Percentiles rank a stretch among this genome's conserved stretches.
Evolutionary conservation across 805 yeast genomes (phyloP).

Genomic region (Saccharomycopsis schoenii): DNA sequence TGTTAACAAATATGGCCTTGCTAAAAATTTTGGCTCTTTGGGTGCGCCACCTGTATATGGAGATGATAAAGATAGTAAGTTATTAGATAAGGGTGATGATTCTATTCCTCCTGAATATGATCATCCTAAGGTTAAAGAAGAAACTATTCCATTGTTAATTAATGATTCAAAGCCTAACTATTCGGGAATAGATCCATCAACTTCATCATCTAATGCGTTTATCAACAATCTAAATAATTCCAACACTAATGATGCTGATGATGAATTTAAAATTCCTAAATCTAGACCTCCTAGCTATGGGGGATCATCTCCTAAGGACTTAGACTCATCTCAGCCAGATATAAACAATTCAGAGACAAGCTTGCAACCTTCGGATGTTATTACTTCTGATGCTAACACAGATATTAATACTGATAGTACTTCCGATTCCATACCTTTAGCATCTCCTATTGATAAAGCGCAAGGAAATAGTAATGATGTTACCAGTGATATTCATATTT

Average conservation of each 20-base stretch:
- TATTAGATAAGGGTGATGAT: conserved; percentile 29
- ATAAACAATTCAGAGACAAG: not conserved
- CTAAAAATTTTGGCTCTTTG: conserved; percentile 42
- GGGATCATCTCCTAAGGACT: not conserved
- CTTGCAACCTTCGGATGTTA: not conserved
- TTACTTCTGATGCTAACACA: not conserved
- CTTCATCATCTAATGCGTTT: not conserved
- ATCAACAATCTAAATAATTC: not conserved
- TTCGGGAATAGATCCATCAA: not conserved
- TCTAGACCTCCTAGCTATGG: conserved; percentile 7
- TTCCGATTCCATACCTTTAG: not conserved
- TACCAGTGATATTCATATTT: not conserved
- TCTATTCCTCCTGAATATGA: conserved; percentile 36
- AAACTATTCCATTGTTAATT: conserved; percentile 3
- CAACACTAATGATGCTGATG: not conserved
- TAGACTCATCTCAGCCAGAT: not conserved
- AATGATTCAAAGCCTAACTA: not conserved
- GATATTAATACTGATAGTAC: not conserved
- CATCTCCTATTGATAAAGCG: not conserved
- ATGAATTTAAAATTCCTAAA: not conserved
- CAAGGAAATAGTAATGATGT: not conserved
- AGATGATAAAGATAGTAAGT: conserved; percentile 26
- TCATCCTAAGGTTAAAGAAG: not conserved
- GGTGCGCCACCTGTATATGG: conserved; percentile 22
- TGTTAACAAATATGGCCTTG: conserved; percentile 80